These are phyloP conservation scores for Ophiostoma ulmi DNA, from an alignment of 2,329 filamentous ascomycete species.

Conservation along the genomic window DNA sequence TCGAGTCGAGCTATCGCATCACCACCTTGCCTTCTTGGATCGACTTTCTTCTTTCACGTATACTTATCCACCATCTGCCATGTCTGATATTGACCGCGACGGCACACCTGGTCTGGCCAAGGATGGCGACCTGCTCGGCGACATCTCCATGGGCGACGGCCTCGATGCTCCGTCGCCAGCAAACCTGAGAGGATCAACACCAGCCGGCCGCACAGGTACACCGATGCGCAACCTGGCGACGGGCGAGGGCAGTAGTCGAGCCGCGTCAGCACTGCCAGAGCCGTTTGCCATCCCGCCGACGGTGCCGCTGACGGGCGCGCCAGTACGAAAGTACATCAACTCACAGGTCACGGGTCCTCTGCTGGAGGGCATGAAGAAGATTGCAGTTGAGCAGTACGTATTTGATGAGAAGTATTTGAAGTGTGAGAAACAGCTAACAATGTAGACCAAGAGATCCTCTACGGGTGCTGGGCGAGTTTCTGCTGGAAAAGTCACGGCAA, in stretches of 20 bases:
- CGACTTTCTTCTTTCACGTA: background rate
- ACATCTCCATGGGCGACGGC: background rate
- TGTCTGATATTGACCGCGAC: constrained; percentile 9
- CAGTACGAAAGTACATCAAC: constrained; percentile 66
- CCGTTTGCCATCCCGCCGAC: constrained; percentile 53
- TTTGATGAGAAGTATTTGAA: background rate
- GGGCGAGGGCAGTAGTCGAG: constrained; percentile 42
- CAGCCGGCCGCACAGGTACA: constrained; percentile 41
- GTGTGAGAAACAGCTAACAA: constrained; percentile 1
- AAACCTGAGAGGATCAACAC: constrained; percentile 21
- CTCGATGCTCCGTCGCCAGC: constrained; percentile 17
- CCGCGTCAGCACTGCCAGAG: constrained; percentile 53
- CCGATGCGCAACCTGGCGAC: constrained; percentile 37
- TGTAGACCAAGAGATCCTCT: constrained; percentile 62
- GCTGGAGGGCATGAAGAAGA: constrained; percentile 68
- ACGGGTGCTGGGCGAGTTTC: constrained; percentile 63
- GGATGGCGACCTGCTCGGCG: background rate
- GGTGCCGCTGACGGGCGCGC: constrained; percentile 60
- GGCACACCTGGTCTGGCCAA: background rate
- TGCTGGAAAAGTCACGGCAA: constrained; percentile 63
- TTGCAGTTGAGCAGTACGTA: constrained; percentile 66
- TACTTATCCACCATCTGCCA: background rate
- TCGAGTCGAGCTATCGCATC: background rate
- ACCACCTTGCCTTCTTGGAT: background rate
- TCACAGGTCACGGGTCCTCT: constrained; percentile 62